Percentiles rank a stretch among this genome's conserved stretches.
These are phyloP conservation scores for Fomitopsis pulvina DNA, from an alignment of 768 basidiomycete species.

Conservation along the genomic window DNA sequence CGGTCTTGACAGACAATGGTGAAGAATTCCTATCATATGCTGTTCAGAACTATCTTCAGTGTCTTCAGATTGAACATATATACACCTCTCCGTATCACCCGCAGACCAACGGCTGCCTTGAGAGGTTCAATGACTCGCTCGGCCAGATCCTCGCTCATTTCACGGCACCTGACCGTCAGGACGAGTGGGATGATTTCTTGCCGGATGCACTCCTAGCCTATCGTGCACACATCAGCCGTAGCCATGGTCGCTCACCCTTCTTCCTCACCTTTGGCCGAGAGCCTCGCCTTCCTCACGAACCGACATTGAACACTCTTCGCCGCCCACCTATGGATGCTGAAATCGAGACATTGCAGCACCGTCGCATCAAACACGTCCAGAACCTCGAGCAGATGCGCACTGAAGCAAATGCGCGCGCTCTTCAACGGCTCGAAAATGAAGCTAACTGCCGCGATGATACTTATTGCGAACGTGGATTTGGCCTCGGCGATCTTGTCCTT, in stretches of 20 bases:
- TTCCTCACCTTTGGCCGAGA: constrained; percentile 14
- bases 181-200: constrained; percentile 16
- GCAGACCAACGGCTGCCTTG: constrained; percentile 2
- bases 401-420: constrained; percentile 13
- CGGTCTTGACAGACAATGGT: constrained; percentile 17
- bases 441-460: constrained; percentile 11
- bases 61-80: constrained; percentile 12
- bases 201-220: constrained; percentile 16
- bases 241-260: constrained; percentile 10
- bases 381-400: constrained; percentile 12
- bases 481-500: constrained; percentile 17
- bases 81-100: constrained; percentile 13
- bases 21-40: constrained; percentile 18
- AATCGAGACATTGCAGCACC: constrained; percentile 12
- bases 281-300: constrained; percentile 12
- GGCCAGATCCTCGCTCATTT: constrained; percentile 12
- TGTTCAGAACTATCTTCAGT: constrained; percentile 4
- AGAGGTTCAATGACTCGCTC: constrained; percentile 3
- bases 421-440: constrained; percentile 10
- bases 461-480: constrained; percentile 13
- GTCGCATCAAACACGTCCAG: constrained; percentile 14
- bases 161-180: constrained; percentile 4
- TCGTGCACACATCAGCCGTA: constrained; percentile 10
- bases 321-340: constrained; percentile 16
- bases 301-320: constrained; percentile 7